Evolutionary conservation across 495 filamentous ascomycete genomes (phyloP), one percentile per base, ranked within the genome.

Genomic region (Hyphodiscus hymeniophilus): DNA sequence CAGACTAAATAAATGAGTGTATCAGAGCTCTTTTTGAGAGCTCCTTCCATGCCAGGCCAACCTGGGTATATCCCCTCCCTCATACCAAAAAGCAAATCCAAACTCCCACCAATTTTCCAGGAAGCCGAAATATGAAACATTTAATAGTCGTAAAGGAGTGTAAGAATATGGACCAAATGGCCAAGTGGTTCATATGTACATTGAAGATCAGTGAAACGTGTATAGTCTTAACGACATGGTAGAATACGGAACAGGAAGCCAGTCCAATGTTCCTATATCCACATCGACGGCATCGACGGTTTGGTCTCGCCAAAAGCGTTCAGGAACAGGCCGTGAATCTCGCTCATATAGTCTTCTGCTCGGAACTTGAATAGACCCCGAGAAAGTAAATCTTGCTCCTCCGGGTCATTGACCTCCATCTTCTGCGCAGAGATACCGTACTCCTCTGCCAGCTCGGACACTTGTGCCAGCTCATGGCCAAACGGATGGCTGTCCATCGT

Each of bases 401-500:
- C 88, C 21, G 81, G 77, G 39, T 86, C 79, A 36, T 85, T 70
- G n/a, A 77, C 61, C 41, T 82, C 77, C 40, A 80, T 61, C 42
- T 75, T 72, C 44, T 36, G 34, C 4, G 13, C 6, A 23, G 75
- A 68, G 17, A 56, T 54, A 5, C 85, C 84, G 48, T 86, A 87
- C 60, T 95, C 89, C 66, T 96, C 92, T 0, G 84, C 90, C 10
- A 97, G 75, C 66, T 89, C 85, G 38, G 81, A 74, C 3, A 87
- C 75, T 59, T 87, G 77, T 26, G 81, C 81, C 32, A 90, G 69
- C 62, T 89, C 85, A n/a, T 73, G 71, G 5, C 80, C 85, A 58
- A 87, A 87, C 0, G 50, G 50, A 30, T 50, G 48, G 30, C 22
- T 10, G 3, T 58, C 52, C 11, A 46, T 17, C 3, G 44, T 48